phyloP scores from a whole-genome alignment of 179 eudicot species.

The Silene coronaria region DNA sequence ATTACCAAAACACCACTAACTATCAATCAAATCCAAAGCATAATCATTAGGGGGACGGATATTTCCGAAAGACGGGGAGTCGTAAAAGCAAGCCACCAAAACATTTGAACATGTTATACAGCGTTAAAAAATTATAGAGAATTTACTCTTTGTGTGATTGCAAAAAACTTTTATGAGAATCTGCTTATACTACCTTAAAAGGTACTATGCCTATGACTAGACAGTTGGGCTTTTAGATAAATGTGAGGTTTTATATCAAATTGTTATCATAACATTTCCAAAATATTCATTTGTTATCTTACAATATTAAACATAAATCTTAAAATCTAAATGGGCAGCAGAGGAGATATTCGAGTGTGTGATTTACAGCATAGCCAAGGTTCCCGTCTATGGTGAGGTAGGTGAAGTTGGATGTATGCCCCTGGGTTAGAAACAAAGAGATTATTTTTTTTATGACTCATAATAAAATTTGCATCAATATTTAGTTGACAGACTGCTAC shows the following conservation, averaged over 20 bases:
- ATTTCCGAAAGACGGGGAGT: neutral
- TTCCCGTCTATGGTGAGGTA: too few relatives aligned
- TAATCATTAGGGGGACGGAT: neutral
- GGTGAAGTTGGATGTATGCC: too few relatives aligned
- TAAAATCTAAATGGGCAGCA: neutral
- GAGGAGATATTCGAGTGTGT: neutral
- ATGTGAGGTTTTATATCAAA: neutral
- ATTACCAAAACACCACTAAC: neutral
- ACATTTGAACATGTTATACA: neutral
- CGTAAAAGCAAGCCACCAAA: neutral
- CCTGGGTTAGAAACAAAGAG: too few relatives aligned
- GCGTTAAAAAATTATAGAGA: neutral
- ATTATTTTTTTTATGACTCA: too few relatives aligned
- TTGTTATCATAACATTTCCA: neutral
- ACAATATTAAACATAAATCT: neutral
- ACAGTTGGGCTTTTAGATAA: neutral
- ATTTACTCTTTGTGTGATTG: neutral
- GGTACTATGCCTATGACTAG: too few relatives aligned
- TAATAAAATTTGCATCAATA: too few relatives aligned
- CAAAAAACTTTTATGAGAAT: neutral
- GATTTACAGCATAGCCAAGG: neutral
- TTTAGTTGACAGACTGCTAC: too few relatives aligned
- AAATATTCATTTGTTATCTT: neutral
- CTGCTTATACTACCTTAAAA: too few relatives aligned
- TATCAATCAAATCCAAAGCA: neutral